These are phyloP conservation scores for Moniliophthora roreri DNA, from an alignment of 1,284 basidiomycete species.

Conservation along the genomic window DNA sequence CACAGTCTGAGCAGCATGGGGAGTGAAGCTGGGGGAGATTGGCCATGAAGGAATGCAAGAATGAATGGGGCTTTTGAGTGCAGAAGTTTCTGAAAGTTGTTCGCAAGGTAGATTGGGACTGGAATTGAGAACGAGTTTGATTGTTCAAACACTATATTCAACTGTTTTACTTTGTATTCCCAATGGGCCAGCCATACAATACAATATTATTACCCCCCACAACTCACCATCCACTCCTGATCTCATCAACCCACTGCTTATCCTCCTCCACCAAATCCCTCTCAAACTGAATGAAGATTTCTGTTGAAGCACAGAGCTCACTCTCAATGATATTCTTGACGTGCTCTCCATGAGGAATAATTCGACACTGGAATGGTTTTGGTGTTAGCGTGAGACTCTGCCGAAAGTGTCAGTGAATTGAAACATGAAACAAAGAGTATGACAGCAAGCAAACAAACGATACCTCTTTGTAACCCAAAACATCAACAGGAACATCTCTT, in stretches of 20 bases:
- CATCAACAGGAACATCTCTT: background rate
- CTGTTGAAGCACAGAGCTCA: background rate
- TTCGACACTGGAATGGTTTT: constrained; percentile 1
- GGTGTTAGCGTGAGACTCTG: constrained; percentile 1
- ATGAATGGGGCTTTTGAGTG: too few species aligned
- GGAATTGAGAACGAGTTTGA: too few species aligned
- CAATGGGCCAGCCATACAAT: too few species aligned
- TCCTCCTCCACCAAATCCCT: background rate
- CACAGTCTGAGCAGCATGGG: too few species aligned
- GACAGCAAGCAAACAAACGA: too few species aligned
- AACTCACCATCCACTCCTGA: background rate
- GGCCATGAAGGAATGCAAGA: too few species aligned
- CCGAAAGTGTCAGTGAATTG: background rate
- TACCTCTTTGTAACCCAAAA: background rate
- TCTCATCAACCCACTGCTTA: background rate
- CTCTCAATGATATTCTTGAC: background rate
- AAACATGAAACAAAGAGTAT: background rate
- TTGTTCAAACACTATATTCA: too few species aligned
- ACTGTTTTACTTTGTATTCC: too few species aligned
- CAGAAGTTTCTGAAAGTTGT: too few species aligned
- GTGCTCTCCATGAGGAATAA: background rate
- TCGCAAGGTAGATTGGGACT: too few species aligned
- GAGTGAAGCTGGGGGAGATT: too few species aligned
- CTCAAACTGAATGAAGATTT: constrained; percentile 1
- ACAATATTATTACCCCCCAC: too few species aligned